Evolutionary conservation across 148 eudicot genomes (phyloP), one percentile per base, ranked within the genome.

Genomic region (Persicaria maculosa): DNA sequence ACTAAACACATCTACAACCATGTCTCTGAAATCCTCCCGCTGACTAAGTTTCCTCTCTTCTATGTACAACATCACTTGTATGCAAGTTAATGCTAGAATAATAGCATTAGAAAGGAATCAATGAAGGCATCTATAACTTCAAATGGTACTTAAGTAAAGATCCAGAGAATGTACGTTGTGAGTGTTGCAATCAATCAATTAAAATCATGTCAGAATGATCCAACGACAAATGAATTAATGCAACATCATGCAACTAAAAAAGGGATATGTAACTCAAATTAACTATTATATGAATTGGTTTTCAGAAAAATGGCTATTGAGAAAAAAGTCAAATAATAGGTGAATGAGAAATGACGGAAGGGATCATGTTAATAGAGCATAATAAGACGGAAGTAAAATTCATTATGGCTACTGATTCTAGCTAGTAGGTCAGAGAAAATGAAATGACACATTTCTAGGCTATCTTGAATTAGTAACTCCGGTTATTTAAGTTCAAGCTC

Each of bases 81-180:
- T 22, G 25, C 25, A 22, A 22, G 25, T 22, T 22, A 22, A 22
- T 22, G 25, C 25, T 22, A 22, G 25, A 22, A 22, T 22, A 22
- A 22, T 22, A 22, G 31, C 73, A 46, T 45, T 47, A 70, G 46
- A 3, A 70, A 76, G 55, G 50, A 77, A 17, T 44, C 20, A 58
- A 72, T 67, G 69, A 65, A 50, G 62, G 44, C 74, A 94, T 97
- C 97, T 94, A 96, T 55, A 94, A 88, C 90, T 87, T 94, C 47
- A 97, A 94, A 69, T 91, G 96, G 82, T 85, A 91, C 89, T 94
- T 94, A 80, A 94, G 75, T 67, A 94, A 76, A 74, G 98, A 91
- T 77, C 96, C 97, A 12, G 98, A 86, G 75, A 94, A 77, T 62
- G 98, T 94, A 74, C 96, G 93, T 81, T 94, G 98, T 72, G 98